Conservation (phyloP, 805 yeast species). For the Wickerhamia fluorescens region DNA sequence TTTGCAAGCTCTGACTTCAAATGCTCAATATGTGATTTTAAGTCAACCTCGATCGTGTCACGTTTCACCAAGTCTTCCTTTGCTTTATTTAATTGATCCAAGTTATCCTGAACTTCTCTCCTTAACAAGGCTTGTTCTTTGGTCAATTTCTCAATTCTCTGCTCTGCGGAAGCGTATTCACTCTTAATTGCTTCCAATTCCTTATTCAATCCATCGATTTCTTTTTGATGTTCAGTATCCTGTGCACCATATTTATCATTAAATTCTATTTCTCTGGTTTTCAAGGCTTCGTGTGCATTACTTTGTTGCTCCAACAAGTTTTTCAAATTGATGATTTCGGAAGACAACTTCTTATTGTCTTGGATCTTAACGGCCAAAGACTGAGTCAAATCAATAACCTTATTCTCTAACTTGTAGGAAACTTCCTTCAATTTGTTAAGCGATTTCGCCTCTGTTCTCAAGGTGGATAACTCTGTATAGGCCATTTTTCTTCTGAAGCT, state of each 20-base stretch:
- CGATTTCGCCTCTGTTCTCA: slow-evolving; percentile 86
- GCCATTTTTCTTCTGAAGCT: slow-evolving; percentile 75
- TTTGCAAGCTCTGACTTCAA: slow-evolving; percentile 45
- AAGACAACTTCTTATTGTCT: slow-evolving; percentile 68
- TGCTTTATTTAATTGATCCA: slow-evolving; percentile 56
- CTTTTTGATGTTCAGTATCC: slow-evolving; percentile 41
- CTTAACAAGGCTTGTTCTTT: slow-evolving; percentile 56
- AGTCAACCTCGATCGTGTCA: slow-evolving; percentile 58
- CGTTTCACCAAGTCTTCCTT: slow-evolving; percentile 52
- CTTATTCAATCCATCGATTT: slow-evolving; percentile 43
- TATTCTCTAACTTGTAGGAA: slow-evolving; percentile 88
- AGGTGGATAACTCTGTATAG: slow-evolving; percentile 47
- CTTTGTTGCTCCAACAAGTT: slow-evolving; percentile 46
- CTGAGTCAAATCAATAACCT: slow-evolving; percentile 94
- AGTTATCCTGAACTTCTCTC: slow-evolving; percentile 53
- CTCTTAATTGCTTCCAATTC: slow-evolving; percentile 49
- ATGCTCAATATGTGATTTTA: slow-evolving; percentile 54
- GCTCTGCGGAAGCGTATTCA: slow-evolving; percentile 51
- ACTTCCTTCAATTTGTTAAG: slow-evolving; percentile 86
- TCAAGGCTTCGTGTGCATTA: slow-evolving; percentile 45
- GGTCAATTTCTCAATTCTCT: slow-evolving; percentile 53
- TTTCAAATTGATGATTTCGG: slow-evolving; percentile 46
- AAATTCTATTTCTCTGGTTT: slow-evolving; percentile 49
- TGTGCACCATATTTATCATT: slow-evolving; percentile 39
- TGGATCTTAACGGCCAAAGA: slow-evolving; percentile 69